Evolutionary conservation across 169 alveolate species (phyloP).

Genomic region (Cryptosporidium meleagridis): DNA sequence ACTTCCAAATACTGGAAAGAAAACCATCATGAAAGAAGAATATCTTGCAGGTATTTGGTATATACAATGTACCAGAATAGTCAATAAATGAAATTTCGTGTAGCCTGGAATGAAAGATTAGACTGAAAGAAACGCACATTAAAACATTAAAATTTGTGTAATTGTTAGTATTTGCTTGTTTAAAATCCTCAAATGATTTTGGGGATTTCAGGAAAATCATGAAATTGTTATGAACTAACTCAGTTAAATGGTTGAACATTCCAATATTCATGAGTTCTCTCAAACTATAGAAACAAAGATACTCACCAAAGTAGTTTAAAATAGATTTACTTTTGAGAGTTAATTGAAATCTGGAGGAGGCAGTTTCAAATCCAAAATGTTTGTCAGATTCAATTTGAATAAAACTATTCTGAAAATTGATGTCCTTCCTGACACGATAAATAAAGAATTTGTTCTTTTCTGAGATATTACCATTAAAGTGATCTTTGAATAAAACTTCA

Average conservation of each 20-base stretch:
- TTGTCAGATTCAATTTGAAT: not conserved
- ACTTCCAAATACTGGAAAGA: constrained; percentile 8
- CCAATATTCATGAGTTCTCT: not conserved
- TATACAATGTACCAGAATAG: not conserved
- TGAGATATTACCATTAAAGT: not conserved
- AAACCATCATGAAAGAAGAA: constrained; percentile 1
- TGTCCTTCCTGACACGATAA: not conserved
- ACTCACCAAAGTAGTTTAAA: constrained; percentile 31
- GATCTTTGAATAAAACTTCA: constrained; percentile 16
- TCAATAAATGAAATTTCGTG: constrained; percentile 33
- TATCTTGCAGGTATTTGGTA: constrained; percentile 23
- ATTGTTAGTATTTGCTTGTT: not conserved
- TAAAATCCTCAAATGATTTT: not conserved
- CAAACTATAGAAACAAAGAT: constrained; percentile 22
- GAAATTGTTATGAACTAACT: not conserved
- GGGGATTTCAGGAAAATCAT: not conserved
- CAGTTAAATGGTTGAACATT: not conserved
- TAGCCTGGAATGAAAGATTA: constrained; percentile 31
- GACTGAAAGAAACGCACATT: constrained; percentile 28
- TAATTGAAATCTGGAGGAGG: not conserved
- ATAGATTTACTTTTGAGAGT: not conserved
- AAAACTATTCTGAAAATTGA: not conserved
- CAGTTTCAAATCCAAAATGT: constrained; percentile 21
- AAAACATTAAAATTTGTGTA: not conserved
- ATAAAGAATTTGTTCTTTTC: constrained; percentile 13